Conservation (phyloP, 768 basidiomycete species). For the Scleroderma citrinum region DNA sequence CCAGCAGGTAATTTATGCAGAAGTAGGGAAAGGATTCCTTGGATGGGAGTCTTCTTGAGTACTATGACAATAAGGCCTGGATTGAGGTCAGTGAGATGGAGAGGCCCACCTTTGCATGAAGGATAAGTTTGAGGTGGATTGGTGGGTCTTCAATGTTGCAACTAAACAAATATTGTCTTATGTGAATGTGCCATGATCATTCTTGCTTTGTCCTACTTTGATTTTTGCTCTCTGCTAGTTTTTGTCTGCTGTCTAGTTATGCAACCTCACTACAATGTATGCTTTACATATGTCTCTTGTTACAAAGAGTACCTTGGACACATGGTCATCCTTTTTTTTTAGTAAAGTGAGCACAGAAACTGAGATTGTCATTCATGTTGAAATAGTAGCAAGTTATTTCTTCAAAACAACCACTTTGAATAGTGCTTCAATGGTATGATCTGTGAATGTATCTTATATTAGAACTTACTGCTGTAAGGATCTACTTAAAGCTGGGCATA, state of each 20-base stretch:
- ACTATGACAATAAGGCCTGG: slow-evolving; percentile 32
- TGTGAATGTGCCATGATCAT: background rate
- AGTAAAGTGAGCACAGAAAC: too few species aligned
- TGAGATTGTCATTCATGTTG: too few species aligned
- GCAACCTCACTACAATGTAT: background rate
- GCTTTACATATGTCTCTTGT: background rate
- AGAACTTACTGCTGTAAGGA: too few species aligned
- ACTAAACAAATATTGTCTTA: background rate
- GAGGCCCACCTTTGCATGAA: slow-evolving; percentile 12
- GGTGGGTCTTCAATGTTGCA: background rate
- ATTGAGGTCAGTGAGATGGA: slow-evolving; percentile 28
- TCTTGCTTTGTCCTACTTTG: background rate
- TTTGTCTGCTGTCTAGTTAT: background rate
- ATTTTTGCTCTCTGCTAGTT: background rate
- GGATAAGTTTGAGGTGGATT: background rate
- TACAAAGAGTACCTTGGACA: background rate
- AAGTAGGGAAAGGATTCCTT: slow-evolving; percentile 43
- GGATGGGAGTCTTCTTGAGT: slow-evolving; percentile 34
- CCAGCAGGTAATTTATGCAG: slow-evolving; percentile 55
- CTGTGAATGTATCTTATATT: too few species aligned
- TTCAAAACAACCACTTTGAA: too few species aligned
- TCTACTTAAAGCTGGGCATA: background rate
- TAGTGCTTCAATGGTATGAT: too few species aligned
- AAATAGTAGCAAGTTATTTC: too few species aligned
- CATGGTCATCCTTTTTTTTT: background rate